phyloP scores from a whole-genome alignment of 2,329 filamentous ascomycete species.

The Eurotiales sp. region DNA sequence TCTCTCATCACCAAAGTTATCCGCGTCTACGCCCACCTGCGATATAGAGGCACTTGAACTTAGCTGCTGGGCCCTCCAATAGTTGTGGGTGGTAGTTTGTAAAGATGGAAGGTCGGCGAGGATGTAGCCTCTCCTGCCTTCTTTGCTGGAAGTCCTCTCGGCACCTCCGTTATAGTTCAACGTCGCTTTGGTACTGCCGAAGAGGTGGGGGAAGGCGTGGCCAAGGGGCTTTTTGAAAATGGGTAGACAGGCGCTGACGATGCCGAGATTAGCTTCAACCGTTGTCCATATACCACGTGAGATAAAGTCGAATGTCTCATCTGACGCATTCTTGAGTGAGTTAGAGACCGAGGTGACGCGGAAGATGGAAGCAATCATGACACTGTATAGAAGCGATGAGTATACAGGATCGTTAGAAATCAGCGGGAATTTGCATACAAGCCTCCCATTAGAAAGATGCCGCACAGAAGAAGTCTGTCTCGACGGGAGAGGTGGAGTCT shows the following conservation, averaged over 20 bases:
- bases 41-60: neutral
- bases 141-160: neutral
- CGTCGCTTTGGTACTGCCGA: constrained; percentile 28
- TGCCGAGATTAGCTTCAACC: constrained; percentile 27
- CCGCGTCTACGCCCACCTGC: neutral
- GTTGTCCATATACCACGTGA: constrained; percentile 28
- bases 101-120: neutral
- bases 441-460: neutral
- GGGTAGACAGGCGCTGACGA: constrained; percentile 30
- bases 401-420: neutral
- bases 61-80: neutral
- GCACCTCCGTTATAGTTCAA: neutral
- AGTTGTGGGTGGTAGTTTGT: neutral
- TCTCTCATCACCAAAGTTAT: neutral
- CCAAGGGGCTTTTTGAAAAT: constrained; percentile 38
- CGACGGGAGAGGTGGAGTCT: neutral
- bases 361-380: neutral
- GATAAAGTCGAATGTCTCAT: neutral
- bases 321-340: neutral
- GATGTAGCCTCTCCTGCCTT: neutral
- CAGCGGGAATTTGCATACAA: neutral
- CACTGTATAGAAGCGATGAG: neutral
- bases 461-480: neutral
- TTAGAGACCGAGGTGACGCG: neutral
- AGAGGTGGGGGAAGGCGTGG: constrained; percentile 32